Percentiles rank a stretch among this genome's conserved stretches.
phyloP scores from a whole-genome alignment of 2,329 filamentous ascomycete genomes.

The Colletotrichum magnum region DNA sequence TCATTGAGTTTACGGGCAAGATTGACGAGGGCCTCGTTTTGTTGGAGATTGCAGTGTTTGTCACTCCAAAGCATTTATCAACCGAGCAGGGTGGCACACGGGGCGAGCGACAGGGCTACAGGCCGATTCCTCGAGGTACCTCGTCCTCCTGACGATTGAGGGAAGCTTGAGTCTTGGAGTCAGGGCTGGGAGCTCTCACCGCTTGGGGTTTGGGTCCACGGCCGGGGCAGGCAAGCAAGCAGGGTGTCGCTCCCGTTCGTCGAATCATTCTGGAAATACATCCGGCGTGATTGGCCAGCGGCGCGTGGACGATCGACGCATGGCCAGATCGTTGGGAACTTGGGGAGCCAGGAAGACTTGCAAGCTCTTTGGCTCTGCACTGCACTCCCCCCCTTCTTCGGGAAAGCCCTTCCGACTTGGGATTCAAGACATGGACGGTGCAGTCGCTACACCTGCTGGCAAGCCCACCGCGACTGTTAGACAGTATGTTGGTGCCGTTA shows the following conservation, averaged over 20 bases:
- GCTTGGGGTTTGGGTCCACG: constrained; percentile 31
- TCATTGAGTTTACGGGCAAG: constrained; percentile 20
- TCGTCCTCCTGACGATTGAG: not conserved
- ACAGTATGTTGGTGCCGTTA: not conserved
- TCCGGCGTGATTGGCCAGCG: constrained; percentile 26
- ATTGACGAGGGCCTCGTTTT: not conserved
- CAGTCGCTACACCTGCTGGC: not conserved
- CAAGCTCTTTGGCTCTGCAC: not conserved
- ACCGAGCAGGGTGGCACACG: constrained; percentile 2
- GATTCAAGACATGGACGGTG: constrained; percentile 5
- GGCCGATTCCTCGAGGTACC: not conserved
- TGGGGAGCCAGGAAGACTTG: not conserved
- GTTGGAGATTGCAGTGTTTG: constrained; percentile 19
- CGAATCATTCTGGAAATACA: constrained; percentile 32
- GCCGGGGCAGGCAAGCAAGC: not conserved
- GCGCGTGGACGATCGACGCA: constrained; percentile 26
- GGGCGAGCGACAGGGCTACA: constrained; percentile 6
- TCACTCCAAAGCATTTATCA: not conserved
- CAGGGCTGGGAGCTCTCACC: constrained; percentile 31
- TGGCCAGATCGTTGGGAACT: constrained; percentile 39
- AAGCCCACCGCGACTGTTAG: not conserved
- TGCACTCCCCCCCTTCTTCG: not conserved
- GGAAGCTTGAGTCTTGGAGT: not conserved
- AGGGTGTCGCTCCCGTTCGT: constrained; percentile 7
- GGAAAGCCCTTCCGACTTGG: constrained; percentile 11